Percentiles rank a stretch among this genome's conserved stretches.
phyloP scores from a whole-genome alignment of 2,329 filamentous ascomycete species.

The Talaromyces sp. region DNA sequence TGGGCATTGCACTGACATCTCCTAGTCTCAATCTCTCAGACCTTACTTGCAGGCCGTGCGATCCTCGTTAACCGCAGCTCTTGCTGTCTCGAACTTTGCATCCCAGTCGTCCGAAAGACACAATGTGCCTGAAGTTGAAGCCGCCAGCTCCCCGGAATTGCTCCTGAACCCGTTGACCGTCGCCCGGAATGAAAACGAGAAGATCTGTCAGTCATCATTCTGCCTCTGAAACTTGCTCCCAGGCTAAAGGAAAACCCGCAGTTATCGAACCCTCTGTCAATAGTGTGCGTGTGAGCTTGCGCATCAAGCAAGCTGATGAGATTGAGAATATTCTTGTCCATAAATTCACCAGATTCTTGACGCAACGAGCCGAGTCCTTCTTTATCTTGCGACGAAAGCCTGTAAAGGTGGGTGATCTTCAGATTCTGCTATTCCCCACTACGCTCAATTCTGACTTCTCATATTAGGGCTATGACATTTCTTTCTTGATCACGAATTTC shows the following conservation, averaged over 20 bases:
- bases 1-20: background rate
- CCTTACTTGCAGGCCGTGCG: conserved; percentile 96
- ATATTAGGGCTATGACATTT: conserved; percentile 91
- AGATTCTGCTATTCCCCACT: background rate
- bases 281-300: conserved; percentile 93
- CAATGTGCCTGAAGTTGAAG: conserved; percentile 97
- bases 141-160: conserved; percentile 86
- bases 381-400: conserved; percentile 94
- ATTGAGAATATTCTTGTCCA: conserved; percentile 97
- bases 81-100: conserved; percentile 94
- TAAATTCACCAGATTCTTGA: conserved; percentile 96
- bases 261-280: conserved; percentile 95
- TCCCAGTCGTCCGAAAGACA: conserved; percentile 95
- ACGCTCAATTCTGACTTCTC: conserved; percentile 1
- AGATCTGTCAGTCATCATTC: conserved; percentile 50
- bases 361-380: conserved; percentile 92
- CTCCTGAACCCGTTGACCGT: conserved; percentile 86
- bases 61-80: conserved; percentile 85
- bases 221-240: background rate
- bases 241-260: background rate
- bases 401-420: conserved; percentile 63
- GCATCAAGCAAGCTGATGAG: conserved; percentile 99
- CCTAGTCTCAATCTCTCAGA: conserved; percentile 87
- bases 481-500: conserved; percentile 97
- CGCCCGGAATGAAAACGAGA: conserved; percentile 94